Evolutionary conservation across 352 stramenopile species (phyloP).

Genomic region (Phytophthora pluvialis): DNA sequence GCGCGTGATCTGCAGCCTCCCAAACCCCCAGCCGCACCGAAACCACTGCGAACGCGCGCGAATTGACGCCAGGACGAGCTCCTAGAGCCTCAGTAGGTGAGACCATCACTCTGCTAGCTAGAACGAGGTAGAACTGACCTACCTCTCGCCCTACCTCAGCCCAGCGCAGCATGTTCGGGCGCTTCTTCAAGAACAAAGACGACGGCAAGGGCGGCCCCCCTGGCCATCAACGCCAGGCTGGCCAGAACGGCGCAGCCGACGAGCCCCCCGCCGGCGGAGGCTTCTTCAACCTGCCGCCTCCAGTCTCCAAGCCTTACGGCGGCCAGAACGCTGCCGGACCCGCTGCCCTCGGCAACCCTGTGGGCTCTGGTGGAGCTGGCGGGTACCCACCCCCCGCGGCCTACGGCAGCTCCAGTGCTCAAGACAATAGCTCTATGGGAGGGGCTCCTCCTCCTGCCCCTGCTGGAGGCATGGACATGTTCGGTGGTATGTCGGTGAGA

Average conservation of each 20-base stretch:
- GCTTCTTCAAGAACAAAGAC: constrained; percentile 89
- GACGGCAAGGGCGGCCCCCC: constrained; percentile 65
- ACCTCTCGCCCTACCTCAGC: constrained; percentile 6
- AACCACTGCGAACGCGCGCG: background rate
- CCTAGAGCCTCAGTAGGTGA: background rate
- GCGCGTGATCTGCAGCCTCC: background rate
- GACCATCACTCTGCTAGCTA: constrained; percentile 1
- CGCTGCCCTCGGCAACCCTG: constrained; percentile 16
- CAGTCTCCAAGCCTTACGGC: constrained; percentile 54
- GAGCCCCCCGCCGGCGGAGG: constrained; percentile 63
- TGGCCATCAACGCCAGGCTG: constrained; percentile 54
- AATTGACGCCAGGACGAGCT: constrained; percentile 19
- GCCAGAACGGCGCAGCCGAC: constrained; percentile 29
- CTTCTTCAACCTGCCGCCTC: constrained; percentile 88
- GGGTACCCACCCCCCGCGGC: constrained; percentile 23
- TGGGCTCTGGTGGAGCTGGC: constrained; percentile 8
- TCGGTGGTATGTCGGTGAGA: constrained; percentile 79
- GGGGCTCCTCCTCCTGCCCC: constrained; percentile 5
- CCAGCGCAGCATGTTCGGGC: constrained; percentile 81
- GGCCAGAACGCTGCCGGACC: constrained; percentile 25
- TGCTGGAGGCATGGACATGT: constrained; percentile 57
- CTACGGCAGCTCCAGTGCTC: constrained; percentile 30
- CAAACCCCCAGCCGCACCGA: background rate
- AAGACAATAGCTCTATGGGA: constrained; percentile 21
- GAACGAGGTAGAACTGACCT: constrained; percentile 3